Evolutionary conservation across 371 early-diverging fungal genomes (phyloP).

Genomic region (Basidiobolus meristosporus): DNA sequence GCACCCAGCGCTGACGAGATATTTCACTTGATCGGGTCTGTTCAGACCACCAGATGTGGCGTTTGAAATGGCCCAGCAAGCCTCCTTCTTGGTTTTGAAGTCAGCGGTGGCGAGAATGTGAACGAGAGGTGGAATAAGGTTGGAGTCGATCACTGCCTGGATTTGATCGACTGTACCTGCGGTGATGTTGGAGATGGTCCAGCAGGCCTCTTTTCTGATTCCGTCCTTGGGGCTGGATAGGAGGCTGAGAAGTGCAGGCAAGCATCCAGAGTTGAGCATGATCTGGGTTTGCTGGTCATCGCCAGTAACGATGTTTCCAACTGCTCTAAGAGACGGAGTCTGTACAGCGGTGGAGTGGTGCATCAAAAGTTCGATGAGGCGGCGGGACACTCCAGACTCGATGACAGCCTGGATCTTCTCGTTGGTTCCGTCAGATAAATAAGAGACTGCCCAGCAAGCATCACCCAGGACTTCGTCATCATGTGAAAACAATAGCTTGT

Average conservation of each 20-base stretch:
- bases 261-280: slow-evolving; percentile 77
- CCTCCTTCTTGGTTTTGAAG: slow-evolving; percentile 97
- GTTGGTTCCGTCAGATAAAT: slow-evolving; percentile 90
- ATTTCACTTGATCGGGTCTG: slow-evolving; percentile 76
- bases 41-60: slow-evolving; percentile 85
- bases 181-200: slow-evolving; percentile 99
- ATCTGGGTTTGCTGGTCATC: slow-evolving; percentile 95
- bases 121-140: slow-evolving; percentile 83
- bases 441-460: slow-evolving; percentile 99
- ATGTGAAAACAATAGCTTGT: slow-evolving; percentile 66
- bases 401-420: slow-evolving; percentile 94
- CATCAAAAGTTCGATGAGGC: slow-evolving; percentile 83
- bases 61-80: slow-evolving; percentile 99
- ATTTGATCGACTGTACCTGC: slow-evolving; percentile 94
- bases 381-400: slow-evolving; percentile 79
- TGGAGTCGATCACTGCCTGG: slow-evolving; percentile 85
- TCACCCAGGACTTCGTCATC: slow-evolving; percentile 96
- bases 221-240: slow-evolving; percentile 77
- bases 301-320: slow-evolving; percentile 99
- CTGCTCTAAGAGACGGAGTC: slow-evolving; percentile 93
- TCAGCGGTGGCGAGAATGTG: slow-evolving; percentile 77
- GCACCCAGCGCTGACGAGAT: slow-evolving; percentile 77
- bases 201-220: slow-evolving; percentile 99
- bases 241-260: slow-evolving; percentile 63
- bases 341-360: slow-evolving; percentile 73